Evolutionary conservation across 345 rosid genomes (phyloP).

Genomic region (Aquilaria yunnanensis): DNA sequence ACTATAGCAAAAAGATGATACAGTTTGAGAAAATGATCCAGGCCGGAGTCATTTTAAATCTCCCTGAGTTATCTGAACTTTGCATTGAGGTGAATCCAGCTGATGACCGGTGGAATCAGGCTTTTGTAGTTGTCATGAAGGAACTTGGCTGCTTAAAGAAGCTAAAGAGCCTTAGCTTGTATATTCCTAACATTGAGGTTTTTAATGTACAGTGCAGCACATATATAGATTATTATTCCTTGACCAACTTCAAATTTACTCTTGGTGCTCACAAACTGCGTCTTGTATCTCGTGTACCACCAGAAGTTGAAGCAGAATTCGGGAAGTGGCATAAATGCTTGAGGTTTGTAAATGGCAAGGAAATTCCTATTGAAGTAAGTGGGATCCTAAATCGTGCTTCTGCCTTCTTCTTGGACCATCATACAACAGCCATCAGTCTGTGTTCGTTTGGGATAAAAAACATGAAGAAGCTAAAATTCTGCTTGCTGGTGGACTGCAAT

Average conservation of each 20-base stretch:
- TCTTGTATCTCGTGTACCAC: slow-evolving; percentile 18
- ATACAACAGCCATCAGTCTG: slow-evolving; percentile 7
- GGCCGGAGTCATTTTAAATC: slow-evolving; percentile 8
- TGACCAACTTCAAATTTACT: slow-evolving; percentile 9
- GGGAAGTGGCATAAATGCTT: slow-evolving; percentile 12
- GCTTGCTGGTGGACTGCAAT: slow-evolving; percentile 21
- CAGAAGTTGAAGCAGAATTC: slow-evolving; percentile 5
- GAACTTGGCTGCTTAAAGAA: slow-evolving; percentile 1
- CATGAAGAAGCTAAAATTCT: slow-evolving; percentile 15
- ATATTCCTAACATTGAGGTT: slow-evolving; percentile 7
- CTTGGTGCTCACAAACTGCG: slow-evolving; percentile 15
- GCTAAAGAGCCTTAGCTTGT: slow-evolving; percentile 2
- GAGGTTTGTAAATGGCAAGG: slow-evolving; percentile 15
- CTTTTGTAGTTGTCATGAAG: slow-evolving; percentile 5
- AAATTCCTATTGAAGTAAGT: neutral
- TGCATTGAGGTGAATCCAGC: slow-evolving; percentile 11
- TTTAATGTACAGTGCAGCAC: neutral
- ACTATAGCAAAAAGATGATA: neutral
- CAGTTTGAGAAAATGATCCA: slow-evolving; percentile 6
- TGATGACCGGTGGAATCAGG: slow-evolving; percentile 16
- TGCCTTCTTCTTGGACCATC: slow-evolving; percentile 21
- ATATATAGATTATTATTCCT: neutral
- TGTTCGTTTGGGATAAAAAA: slow-evolving; percentile 8
- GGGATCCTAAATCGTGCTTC: slow-evolving; percentile 3
- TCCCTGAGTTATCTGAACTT: slow-evolving; percentile 9